Evolutionary conservation across 2,329 filamentous ascomycete species (phyloP).

Genomic region (Phyllosticta citrichinensis): DNA sequence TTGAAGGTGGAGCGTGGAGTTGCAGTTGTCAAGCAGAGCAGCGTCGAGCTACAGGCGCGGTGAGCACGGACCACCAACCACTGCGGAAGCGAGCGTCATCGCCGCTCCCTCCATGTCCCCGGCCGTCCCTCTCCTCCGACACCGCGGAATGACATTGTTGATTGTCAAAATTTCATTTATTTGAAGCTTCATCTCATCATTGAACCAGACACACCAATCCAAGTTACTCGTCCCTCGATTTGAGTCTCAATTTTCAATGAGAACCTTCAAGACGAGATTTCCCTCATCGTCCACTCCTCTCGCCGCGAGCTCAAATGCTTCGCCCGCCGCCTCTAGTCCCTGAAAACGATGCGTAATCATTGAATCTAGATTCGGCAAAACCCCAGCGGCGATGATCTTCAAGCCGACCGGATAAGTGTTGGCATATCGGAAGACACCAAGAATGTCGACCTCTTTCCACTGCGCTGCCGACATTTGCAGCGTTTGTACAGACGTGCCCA

Average conservation of each 20-base stretch:
- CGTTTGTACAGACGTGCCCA: conserved; percentile 46
- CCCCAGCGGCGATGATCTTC: conserved; percentile 40
- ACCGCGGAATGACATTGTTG: too few relatives aligned
- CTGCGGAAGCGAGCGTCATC: conserved; percentile 4
- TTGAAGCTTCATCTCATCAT: neutral
- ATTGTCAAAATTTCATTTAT: too few relatives aligned
- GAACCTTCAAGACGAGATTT: conserved; percentile 44
- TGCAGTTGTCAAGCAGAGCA: neutral
- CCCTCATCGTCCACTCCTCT: conserved; percentile 43
- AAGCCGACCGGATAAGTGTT: conserved; percentile 46
- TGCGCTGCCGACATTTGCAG: conserved; percentile 46
- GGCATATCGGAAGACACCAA: conserved; percentile 64
- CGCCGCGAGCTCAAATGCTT: conserved; percentile 42
- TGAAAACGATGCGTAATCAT: conserved; percentile 45
- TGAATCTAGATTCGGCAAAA: conserved; percentile 39
- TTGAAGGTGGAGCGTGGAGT: neutral
- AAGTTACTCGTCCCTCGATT: neutral
- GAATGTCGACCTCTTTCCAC: conserved; percentile 45
- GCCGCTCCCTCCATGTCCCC: neutral
- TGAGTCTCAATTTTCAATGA: conserved; percentile 22
- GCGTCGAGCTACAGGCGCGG: conserved; percentile 6
- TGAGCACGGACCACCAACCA: conserved; percentile 1
- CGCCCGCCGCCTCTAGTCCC: conserved; percentile 37
- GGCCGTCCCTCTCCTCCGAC: too few relatives aligned
- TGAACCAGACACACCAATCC: too few relatives aligned